Evolutionary conservation across 202 grass and related monocot species (phyloP), one percentile per base, ranked within the genome.

Genomic region (Cymbopogon flexuosus): DNA sequence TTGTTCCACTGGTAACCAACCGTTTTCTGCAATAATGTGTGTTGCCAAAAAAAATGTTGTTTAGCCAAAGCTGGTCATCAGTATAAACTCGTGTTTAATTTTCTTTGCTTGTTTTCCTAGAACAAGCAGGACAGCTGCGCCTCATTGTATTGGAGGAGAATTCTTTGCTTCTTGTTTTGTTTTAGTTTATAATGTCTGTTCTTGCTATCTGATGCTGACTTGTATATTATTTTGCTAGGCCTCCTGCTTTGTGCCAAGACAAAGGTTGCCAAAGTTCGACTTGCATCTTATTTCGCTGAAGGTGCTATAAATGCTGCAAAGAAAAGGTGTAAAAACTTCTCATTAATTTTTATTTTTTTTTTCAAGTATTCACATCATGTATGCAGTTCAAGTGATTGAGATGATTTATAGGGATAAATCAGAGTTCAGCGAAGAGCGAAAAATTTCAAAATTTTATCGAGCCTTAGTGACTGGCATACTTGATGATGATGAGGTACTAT

Each of bases 381-480:
- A 83, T 82, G 24, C 62, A 76, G 35, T 7, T 65, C 75, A 40
- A 78, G 30, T 85, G 73, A 77, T 73, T 62, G 56, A 78, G 31
- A 68, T 74, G 46, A 84, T 81, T 70, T 81, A 81, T 76, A 94
- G 94, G 84, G 75, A 79, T 79, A 80, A 84, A 84, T 72, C 79
- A 75, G 84, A 94, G 14, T 40, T 78, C 16, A 9, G 68, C 63
- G 87, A 87, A 78, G 62, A 47, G 40, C 87, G 86, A 1, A 88
- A 82, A 82, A 89, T 97, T 89, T 97, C 88, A 91, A 97, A 97
- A 86, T 94, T 86, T 52, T 97, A 97, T 82, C 90, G 90, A 84
- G 86, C 88, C 83, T 84, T 94, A 79, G 92, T 89, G 49, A 92
- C 60, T 41, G 88, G 94, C 6, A 81, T 97, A 57, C 63, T 89